These are phyloP conservation scores for Daldinia loculata DNA, from an alignment of 495 filamentous ascomycete species.

Conservation along the genomic window DNA sequence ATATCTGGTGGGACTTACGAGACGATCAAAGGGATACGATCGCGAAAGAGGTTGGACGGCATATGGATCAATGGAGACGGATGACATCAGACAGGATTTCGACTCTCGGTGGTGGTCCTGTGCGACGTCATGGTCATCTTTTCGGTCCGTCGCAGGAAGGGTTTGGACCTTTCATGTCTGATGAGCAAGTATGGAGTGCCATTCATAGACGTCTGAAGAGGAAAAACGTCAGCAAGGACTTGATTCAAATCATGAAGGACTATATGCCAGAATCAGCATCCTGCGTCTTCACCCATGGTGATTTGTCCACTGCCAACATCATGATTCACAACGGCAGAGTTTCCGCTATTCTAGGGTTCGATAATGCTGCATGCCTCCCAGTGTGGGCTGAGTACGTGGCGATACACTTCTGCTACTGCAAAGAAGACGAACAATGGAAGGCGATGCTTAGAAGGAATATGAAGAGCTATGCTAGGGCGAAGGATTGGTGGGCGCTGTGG, in stretches of 20 bases:
- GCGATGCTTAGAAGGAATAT: constrained; percentile 33
- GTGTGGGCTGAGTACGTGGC: constrained; percentile 41
- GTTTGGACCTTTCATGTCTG: constrained; percentile 37
- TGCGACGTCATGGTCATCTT: constrained; percentile 30
- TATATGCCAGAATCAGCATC: constrained; percentile 42
- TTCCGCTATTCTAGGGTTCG: constrained; percentile 36
- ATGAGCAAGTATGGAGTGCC: constrained; percentile 31
- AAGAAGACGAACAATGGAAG: constrained; percentile 45
- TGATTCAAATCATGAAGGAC: constrained; percentile 21
- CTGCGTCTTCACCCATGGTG: constrained; percentile 41
- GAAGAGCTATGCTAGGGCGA: constrained; percentile 32
- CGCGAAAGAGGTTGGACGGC: constrained; percentile 28
- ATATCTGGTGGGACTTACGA: constrained; percentile 41
- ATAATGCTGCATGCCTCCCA: constrained; percentile 40
- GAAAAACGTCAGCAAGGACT: constrained; percentile 17
- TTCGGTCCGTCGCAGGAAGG: constrained; percentile 20
- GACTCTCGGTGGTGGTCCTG: constrained; percentile 27
- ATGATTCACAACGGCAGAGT: constrained; percentile 28
- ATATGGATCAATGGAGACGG: constrained; percentile 31
- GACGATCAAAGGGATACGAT: constrained; percentile 24
- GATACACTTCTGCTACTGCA: constrained; percentile 39
- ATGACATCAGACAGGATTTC: constrained; percentile 34
- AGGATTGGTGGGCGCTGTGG: constrained; percentile 44
- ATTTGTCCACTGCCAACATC: constrained; percentile 38
- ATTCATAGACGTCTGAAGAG: constrained; percentile 19